Base-by-base conservation (phyloP, 2,329 filamentous ascomycete genomes). In the Fusarium pilosicola region DNA sequence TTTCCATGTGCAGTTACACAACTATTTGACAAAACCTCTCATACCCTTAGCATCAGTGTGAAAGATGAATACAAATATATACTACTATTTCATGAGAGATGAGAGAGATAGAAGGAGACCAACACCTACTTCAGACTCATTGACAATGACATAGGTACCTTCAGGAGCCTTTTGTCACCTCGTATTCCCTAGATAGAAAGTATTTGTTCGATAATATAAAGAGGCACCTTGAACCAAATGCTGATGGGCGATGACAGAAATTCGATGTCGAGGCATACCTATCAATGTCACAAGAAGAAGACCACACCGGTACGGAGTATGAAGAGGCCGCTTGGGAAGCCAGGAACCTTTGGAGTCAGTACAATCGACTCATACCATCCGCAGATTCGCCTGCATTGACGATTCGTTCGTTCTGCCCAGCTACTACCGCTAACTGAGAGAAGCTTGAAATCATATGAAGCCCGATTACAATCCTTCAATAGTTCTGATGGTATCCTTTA, bases 241-340 rank as follows among this genome's bases (percentile, higher is more conserved):
- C 18, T 26, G 32, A 52, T 52, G 18, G 32, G 32, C n/a, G n/a
- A 52, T 36, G 49, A 15, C n/a, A 36, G 32, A 26, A 24, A 38
- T 38, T n/a, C 13, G 49, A 36, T 38, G n/a, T 36, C 7, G 32
- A 36, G n/a, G 32, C n/a, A 38, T 36, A 26, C 32, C 17, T 26
- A 18, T 26, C 49, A 26, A 22, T 26, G 20, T 28, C n/a, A 41
- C 20, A 26, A 49, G 30, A 54, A 41, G 39, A 57, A 61, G 55
- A 67, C 51, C 61, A 66, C 70, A 72, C 72, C 46, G 20, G 20
- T 30, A 30, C 20, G 20, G 26, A 64, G 39, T 66, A 58, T 54
- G 51, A 39, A 65, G 61, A 69, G 57, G 41, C 54, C 52, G 34
- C 56, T n/a, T 12, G 26, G 46, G 26, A 55, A 55, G 51, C 34